These are phyloP conservation scores for Gossypium rotundifolium DNA, from an alignment of 345 rosid species.

Conservation along the genomic window DNA sequence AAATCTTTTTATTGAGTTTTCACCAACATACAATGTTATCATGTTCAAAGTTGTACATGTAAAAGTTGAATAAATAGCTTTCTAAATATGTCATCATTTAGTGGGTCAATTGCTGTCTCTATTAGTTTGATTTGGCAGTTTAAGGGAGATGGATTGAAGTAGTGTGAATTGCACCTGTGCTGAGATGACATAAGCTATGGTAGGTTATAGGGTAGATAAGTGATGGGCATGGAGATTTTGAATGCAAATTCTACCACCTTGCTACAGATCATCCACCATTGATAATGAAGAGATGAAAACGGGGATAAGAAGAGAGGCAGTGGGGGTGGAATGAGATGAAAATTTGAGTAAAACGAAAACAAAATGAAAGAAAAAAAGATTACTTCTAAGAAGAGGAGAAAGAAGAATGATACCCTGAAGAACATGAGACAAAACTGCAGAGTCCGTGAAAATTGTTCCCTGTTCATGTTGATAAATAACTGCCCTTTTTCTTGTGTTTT, in stretches of 20 bases:
- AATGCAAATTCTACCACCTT: background rate
- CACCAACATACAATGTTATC: background rate
- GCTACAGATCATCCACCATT: background rate
- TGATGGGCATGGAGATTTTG: background rate
- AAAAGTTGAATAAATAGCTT: background rate
- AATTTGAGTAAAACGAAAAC: background rate
- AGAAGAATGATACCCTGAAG: background rate
- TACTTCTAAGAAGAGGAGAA: background rate
- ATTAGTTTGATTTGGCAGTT: constrained; percentile 1
- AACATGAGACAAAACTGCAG: background rate
- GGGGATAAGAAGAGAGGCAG: background rate
- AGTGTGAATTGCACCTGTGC: background rate
- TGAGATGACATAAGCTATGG: background rate
- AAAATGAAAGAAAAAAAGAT: background rate
- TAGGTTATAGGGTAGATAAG: background rate
- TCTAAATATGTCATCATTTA: background rate
- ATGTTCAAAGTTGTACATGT: background rate
- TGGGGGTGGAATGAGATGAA: background rate
- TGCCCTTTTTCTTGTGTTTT: background rate
- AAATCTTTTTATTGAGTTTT: background rate
- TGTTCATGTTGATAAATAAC: background rate
- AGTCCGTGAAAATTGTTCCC: background rate
- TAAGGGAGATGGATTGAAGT: background rate
- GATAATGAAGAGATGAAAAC: background rate
- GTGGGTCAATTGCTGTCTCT: background rate